phyloP scores from a whole-genome alignment of 1,284 basidiomycete genomes.

The Microbotryum scabiosae region DNA sequence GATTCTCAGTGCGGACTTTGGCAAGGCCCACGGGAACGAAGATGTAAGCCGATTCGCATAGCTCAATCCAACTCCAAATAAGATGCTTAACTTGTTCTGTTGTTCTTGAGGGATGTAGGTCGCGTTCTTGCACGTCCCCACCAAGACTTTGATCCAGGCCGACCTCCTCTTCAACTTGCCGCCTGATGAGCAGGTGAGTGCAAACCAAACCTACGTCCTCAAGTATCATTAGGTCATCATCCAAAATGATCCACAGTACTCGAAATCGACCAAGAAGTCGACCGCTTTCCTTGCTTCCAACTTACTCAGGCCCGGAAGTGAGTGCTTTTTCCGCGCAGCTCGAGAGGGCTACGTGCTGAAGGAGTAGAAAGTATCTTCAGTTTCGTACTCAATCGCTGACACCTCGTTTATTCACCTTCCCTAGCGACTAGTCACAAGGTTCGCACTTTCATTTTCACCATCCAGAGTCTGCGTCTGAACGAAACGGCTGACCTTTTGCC shows the following conservation, averaged over 20 bases:
- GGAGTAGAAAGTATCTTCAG: no score
- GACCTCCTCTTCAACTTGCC: slow-evolving; percentile 89
- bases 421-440: no score
- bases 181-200: slow-evolving; percentile 64
- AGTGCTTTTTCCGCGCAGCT: no score
- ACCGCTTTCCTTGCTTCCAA: slow-evolving; percentile 47
- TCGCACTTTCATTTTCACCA: no score
- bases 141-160: slow-evolving; percentile 71
- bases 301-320: slow-evolving; percentile 50
- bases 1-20: slow-evolving; percentile 25
- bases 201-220: not conserved
- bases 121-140: slow-evolving; percentile 72
- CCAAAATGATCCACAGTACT: slow-evolving; percentile 35
- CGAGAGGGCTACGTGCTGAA: no score
- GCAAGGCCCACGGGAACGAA: slow-evolving; percentile 27
- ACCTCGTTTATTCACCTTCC: no score
- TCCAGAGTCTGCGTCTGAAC: slow-evolving; percentile 41
- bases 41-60: slow-evolving; percentile 6
- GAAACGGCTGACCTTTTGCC: not conserved
- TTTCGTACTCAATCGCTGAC: no score
- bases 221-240: not conserved
- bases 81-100: not conserved
- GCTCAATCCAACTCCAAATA: not conserved
- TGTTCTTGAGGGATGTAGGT: slow-evolving; percentile 53
- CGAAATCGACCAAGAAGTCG: slow-evolving; percentile 49